Evolutionary conservation across 257 asterid species (phyloP).

Genomic region (Fraxinus cuspidata): DNA sequence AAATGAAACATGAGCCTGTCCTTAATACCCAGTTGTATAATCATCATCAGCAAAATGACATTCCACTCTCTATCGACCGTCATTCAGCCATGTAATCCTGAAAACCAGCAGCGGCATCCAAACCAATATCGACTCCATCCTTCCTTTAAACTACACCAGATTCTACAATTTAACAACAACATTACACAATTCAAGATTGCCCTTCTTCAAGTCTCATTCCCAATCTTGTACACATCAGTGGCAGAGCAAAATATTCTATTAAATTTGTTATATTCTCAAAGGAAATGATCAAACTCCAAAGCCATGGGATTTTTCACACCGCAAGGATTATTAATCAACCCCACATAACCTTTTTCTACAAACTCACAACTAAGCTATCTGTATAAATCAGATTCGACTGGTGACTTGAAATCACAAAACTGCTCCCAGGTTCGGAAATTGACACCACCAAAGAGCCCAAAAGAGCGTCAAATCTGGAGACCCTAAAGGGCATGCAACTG

Average conservation of each 20-base stretch:
- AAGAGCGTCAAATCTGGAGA: not conserved
- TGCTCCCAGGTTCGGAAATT: not conserved
- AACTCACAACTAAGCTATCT: not conserved
- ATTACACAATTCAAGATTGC: not conserved
- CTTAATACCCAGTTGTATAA: constrained; percentile 55
- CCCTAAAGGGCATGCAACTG: not conserved
- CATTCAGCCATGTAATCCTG: not conserved
- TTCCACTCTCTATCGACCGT: constrained; percentile 41
- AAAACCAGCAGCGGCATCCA: not conserved
- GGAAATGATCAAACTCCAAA: not conserved
- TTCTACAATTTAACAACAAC: not conserved
- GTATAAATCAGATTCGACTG: not conserved
- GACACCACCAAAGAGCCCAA: not conserved
- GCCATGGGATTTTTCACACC: not conserved
- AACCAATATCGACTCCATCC: not conserved
- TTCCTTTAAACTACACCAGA: not conserved
- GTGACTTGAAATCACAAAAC: not conserved
- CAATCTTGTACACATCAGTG: not conserved
- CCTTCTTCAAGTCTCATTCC: not conserved
- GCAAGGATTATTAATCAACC: not conserved
- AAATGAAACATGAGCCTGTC: too few species aligned
- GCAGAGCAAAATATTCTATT: not conserved
- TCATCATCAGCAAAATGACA: constrained; percentile 80
- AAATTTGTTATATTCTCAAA: not conserved
- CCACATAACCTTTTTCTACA: not conserved